A percentile compares a stretch with the other conserved stretches of the same genome.
Evolutionary conservation across 352 stramenopile genomes (phyloP).

Genomic region (Globisporangium megalacanthum): DNA sequence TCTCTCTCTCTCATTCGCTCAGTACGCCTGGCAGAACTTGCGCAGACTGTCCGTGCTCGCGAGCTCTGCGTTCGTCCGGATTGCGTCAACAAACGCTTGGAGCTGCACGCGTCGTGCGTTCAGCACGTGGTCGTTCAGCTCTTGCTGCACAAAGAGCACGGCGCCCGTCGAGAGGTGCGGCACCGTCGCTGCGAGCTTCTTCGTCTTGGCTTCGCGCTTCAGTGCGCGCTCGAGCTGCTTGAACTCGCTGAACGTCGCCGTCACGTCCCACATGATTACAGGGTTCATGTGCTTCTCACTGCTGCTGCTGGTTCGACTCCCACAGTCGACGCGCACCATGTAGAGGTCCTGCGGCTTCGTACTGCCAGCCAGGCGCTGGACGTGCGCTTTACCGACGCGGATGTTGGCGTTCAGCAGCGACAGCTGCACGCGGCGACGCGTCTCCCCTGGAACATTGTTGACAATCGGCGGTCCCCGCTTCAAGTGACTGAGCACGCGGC

Average conservation of each 20-base stretch:
- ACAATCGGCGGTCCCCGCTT: constrained; percentile 33
- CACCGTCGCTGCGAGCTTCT: constrained; percentile 44
- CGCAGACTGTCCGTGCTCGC: constrained; percentile 42
- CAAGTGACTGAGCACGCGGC: constrained; percentile 38
- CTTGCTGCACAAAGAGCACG: constrained; percentile 61
- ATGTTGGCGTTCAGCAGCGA: constrained; percentile 48
- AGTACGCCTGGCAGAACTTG: constrained; percentile 78
- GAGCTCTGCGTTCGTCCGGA: constrained; percentile 40
- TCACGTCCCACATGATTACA: constrained; percentile 81
- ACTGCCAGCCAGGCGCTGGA: constrained; percentile 25
- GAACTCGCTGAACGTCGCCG: constrained; percentile 73
- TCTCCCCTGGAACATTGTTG: constrained; percentile 52
- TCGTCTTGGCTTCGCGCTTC: constrained; percentile 57
- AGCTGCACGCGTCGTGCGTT: constrained; percentile 45
- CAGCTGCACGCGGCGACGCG: constrained; percentile 47
- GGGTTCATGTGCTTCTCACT: constrained; percentile 83
- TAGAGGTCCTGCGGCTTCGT: constrained; percentile 61
- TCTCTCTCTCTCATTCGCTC: neutral
- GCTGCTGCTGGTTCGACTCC: constrained; percentile 20
- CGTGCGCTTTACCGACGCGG: constrained; percentile 73
- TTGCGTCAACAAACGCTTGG: constrained; percentile 58
- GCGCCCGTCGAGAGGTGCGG: constrained; percentile 60
- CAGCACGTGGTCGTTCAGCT: constrained; percentile 65
- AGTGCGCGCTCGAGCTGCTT: constrained; percentile 62
- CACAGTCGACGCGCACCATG: constrained; percentile 71